Evolutionary conservation across 352 stramenopile genomes (phyloP), one percentile per base, ranked within the genome.

Genomic region (Phytopythium mirpurense): DNA sequence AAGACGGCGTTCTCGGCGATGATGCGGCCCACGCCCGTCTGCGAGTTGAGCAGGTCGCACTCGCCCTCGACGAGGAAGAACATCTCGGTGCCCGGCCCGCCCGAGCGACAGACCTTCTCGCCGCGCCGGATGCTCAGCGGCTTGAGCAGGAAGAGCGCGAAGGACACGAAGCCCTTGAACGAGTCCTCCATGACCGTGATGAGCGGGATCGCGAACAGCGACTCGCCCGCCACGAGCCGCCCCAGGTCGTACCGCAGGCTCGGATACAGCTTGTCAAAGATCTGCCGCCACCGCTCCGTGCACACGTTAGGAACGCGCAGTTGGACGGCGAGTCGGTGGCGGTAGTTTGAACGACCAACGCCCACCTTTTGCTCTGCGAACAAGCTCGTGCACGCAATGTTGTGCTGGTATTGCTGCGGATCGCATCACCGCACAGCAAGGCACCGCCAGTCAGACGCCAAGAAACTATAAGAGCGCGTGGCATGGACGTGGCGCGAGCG

Each of bases 161-260:
- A 94, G 15, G 79, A 91, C n/a, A 94, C 83, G 42, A 94, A 94
- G 2, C 83, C 83, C 51, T 94, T 94, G 54, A 92, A 92, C n/a
- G 75, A 70, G 47, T 90, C 83, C 32, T 94, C 83, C 81, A 94
- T 92, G 12, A 88, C 75, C 1, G 83, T 91, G 44, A 94, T 88
- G 42, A 94, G 64, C 24, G 79, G 76, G 57, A 94, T 94, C 15
- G 75, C 68, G 46, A 92, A 88, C 24, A 94, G 68, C 35, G 70
- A 87, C 41, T 91, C 81, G 11, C 73, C 74, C 0, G 83, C 80
- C 12, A 94, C 83, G n/a, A 92, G 52, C 0, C 81, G 81, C 12
- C 81, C 83, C 32, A 88, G 65, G 51, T 94, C 83, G 54, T 91
- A 94, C 43, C 83, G 81, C 19, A 94, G 54, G 60, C 71, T 92